Percentiles rank a stretch among this genome's conserved stretches.
phyloP scores from a whole-genome alignment of 495 filamentous ascomycete species.

The Annulohypoxylon maeteangense region DNA sequence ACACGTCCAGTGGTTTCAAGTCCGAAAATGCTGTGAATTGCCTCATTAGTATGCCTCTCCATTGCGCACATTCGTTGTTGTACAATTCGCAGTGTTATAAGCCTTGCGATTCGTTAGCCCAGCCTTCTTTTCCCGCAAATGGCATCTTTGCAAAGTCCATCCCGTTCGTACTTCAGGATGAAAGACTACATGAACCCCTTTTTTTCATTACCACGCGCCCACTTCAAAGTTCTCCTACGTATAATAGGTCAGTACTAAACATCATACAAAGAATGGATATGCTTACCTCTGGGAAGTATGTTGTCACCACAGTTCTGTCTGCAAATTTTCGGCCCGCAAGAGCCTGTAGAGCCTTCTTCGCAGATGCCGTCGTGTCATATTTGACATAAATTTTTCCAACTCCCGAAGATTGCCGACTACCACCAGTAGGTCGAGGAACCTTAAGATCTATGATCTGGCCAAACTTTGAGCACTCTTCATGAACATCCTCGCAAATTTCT shows the following conservation, averaged over 20 bases:
- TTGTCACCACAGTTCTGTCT: slow-evolving; percentile 93
- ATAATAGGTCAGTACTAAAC: slow-evolving; percentile 2
- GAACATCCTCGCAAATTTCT: slow-evolving; percentile 96
- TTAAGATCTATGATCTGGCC: slow-evolving; percentile 86
- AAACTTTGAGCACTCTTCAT: slow-evolving; percentile 91
- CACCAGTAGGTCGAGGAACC: slow-evolving; percentile 85
- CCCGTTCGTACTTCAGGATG: slow-evolving; percentile 45
- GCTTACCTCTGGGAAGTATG: slow-evolving; percentile 90
- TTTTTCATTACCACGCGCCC: slow-evolving; percentile 70
- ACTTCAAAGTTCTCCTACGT: slow-evolving; percentile 81
- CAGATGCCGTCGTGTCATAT: slow-evolving; percentile 79
- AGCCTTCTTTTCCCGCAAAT: slow-evolving; percentile 17
- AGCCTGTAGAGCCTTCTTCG: slow-evolving; percentile 83
- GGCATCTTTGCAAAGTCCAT: slow-evolving; percentile 1
- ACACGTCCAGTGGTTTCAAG: slow-evolving; percentile 13
- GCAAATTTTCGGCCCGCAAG: slow-evolving; percentile 95
- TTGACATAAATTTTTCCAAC: slow-evolving; percentile 98
- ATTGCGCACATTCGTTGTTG: slow-evolving; percentile 20
- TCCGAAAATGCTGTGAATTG: slow-evolving; percentile 8
- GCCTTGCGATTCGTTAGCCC: slow-evolving; percentile 11
- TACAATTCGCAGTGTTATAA: slow-evolving; percentile 31
- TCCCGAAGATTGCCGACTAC: slow-evolving; percentile 82
- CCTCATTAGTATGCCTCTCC: slow-evolving; percentile 24
- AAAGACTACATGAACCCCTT: neutral
- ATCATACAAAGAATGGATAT: neutral